Evolutionary conservation across 148 eudicot species (phyloP).

Genomic region (Vaccinium myrtillus): DNA sequence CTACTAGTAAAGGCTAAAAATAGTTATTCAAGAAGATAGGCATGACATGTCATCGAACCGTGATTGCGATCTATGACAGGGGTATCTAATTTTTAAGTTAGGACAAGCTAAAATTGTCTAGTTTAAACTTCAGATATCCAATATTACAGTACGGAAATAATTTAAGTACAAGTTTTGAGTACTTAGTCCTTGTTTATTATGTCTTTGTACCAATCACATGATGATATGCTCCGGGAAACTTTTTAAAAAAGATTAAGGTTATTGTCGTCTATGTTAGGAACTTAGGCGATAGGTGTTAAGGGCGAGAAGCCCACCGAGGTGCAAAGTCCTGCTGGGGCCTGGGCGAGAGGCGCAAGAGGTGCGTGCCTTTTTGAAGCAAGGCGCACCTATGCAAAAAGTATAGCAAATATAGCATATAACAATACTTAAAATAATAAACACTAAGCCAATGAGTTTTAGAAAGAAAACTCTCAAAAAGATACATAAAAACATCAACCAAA

Average conservation of each 20-base stretch:
- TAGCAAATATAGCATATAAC: no score
- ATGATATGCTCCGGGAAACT: not conserved
- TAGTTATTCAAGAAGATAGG: not conserved
- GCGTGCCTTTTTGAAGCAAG: no score
- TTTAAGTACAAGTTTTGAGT: not conserved
- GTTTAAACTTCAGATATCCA: not conserved
- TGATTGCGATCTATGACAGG: not conserved
- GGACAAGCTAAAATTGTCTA: no score
- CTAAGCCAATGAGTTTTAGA: no score
- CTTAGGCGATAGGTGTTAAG: no score
- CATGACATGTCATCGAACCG: not conserved
- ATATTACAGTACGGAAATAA: not conserved
- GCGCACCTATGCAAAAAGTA: no score
- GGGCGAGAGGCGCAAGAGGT: no score
- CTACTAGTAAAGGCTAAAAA: not conserved
- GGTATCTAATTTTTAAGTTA: not conserved
- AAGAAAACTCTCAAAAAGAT: no score
- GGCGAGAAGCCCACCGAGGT: no score
- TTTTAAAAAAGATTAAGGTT: not conserved
- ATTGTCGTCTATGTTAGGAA: not conserved
- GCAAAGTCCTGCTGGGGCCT: no score
- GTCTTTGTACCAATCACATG: not conserved
- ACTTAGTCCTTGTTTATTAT: not conserved
- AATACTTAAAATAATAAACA: no score
- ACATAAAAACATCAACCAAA: no score